A percentile compares a stretch with the other conserved stretches of the same genome.
Conservation (phyloP, 2,329 filamentous ascomycete species). For the Pyricularia sp. region DNA sequence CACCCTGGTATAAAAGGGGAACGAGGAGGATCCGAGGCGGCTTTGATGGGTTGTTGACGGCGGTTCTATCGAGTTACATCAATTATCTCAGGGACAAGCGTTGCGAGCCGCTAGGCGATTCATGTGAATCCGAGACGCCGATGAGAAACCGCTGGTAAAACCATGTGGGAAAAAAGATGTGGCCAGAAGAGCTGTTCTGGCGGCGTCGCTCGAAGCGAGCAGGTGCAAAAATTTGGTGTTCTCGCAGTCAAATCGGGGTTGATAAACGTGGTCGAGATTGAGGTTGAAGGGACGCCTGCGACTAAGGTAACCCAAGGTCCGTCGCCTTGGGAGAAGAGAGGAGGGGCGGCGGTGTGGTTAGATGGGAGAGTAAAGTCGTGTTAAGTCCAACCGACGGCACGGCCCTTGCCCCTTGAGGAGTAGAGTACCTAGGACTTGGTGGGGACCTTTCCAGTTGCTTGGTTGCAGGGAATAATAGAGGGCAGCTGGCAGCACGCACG, state of each 20-base stretch:
- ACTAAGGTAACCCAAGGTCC: neutral
- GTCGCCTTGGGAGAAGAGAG: neutral
- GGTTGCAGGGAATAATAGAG: neutral
- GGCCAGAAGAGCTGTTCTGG: neutral
- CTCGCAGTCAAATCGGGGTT: neutral
- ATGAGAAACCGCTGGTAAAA: neutral
- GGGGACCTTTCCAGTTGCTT: neutral
- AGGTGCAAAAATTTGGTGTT: neutral
- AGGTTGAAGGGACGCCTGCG: neutral
- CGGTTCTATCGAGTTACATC: conserved; percentile 3
- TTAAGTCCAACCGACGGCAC: neutral
- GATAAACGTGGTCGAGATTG: neutral
- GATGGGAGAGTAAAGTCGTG: neutral
- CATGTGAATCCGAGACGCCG: neutral
- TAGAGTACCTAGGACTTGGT: neutral
- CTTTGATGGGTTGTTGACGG: neutral
- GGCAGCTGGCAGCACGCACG: neutral
- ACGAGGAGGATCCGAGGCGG: neutral
- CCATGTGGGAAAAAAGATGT: neutral
- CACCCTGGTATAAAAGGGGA: neutral
- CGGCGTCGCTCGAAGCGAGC: neutral
- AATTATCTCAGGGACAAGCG: neutral
- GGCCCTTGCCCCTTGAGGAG: neutral
- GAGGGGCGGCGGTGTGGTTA: neutral
- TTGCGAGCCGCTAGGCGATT: neutral